Conservation (phyloP, 495 filamentous ascomycete genomes). For the Neurospora sp. region DNA sequence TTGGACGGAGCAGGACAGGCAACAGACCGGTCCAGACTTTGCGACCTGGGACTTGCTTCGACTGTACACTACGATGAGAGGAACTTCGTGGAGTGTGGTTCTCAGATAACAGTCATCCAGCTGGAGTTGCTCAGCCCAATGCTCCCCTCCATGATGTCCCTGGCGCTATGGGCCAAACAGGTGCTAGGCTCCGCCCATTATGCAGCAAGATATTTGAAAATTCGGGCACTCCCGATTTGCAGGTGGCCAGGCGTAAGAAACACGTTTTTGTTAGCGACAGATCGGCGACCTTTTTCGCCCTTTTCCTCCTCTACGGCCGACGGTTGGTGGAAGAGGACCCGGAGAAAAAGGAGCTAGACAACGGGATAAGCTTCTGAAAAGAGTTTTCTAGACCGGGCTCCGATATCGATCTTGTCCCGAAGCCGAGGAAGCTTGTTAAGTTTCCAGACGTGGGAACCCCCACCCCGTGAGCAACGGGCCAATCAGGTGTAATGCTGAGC, state of each 20-base stretch:
- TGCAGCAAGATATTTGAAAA: not conserved
- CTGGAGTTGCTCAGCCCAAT: not conserved
- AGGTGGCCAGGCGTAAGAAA: not conserved
- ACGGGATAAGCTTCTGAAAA: not conserved
- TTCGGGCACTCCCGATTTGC: not conserved
- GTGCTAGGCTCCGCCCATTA: not conserved
- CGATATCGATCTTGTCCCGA: not conserved
- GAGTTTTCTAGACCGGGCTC: not conserved
- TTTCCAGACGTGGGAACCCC: not conserved
- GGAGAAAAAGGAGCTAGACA: not conserved
- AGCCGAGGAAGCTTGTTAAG: not conserved
- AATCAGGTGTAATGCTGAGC: not conserved
- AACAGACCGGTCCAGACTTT: not conserved
- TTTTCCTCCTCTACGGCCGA: not conserved
- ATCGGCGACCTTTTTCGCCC: not conserved
- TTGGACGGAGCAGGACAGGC: not conserved
- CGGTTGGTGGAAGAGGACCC: not conserved
- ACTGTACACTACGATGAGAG: not conserved
- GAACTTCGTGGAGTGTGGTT: not conserved
- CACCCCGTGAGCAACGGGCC: not conserved
- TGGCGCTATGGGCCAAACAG: not conserved
- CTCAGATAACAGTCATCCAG: not conserved
- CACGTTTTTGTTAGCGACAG: not conserved
- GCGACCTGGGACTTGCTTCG: not conserved
- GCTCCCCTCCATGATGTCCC: not conserved